Evolutionary conservation across 768 basidiomycete genomes (phyloP), one percentile per base, ranked within the genome.

Genomic region (Leccinum olivaceopallidum): DNA sequence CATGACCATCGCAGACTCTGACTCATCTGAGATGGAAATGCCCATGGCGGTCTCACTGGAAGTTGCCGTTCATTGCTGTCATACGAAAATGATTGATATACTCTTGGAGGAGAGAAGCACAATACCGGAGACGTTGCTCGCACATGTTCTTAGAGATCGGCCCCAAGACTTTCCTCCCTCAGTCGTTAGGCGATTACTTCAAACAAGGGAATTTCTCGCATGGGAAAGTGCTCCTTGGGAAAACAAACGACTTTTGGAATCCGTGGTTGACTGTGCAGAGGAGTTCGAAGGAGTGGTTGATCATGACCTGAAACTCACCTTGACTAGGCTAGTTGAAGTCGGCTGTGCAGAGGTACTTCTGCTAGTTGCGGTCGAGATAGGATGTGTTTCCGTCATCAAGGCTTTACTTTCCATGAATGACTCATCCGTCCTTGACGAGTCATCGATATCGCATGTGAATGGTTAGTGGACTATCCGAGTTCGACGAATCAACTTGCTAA

Each of bases 351-450:
- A 56, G 37, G 10, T 26, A 0, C 55, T 65, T 22, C 48, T 65
- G 8, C 63, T 59, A 5, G 3, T 55, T 12, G 64, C 65, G 0
- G 50, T 59, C 20, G 56, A 37, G 16, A 66, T 34, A 2, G 58
- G 58, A 42, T 66, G 55, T 5, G n/a, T 59, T 5, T 34, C 47
- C 1, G 37, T 54, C 5, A 4, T 61, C 9, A 20, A 16, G 5
- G 9, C 37, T 5, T 22, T 65, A 6, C 34, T 65, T 24, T 34
- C 32, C 52, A 1, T 14, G 44, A 10, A 8, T 12, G 5, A 22
- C 2, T 0, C 63, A 30, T 30, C 7, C 28, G 28, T 30, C 0
- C 28, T 30, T 24, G n/a, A 20, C 22, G 4, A 48, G 47, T 48
- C 9, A 32, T 61, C 2, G 4, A 30, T 2, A 30, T 30, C 28